Base-by-base conservation (phyloP, 768 basidiomycete species). In the Strobilomyces dryophilus region DNA sequence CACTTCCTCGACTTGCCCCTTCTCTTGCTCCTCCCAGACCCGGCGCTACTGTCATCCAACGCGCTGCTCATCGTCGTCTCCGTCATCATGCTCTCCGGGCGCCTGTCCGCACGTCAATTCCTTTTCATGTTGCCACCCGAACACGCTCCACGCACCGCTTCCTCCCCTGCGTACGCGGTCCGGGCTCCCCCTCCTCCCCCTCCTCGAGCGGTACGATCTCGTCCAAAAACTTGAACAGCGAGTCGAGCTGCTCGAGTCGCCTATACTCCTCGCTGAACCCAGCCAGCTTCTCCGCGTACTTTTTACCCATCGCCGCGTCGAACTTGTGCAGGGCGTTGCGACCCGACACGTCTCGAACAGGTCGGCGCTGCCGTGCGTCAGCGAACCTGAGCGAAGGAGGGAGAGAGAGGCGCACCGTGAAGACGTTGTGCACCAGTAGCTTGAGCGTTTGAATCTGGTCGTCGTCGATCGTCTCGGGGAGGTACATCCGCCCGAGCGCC, bases 321-420 rank as follows among this genome's bases (percentile, higher is more conserved):
- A 95, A 94, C 55, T 83, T 84, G 21, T 69, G 72, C 45, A 95
- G 74, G 0, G 91, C 84, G 54, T 86, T 93, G 39, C 80, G 82
- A 32, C 32, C 32, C 32, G 12, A 12, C 11, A 5, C 31, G 31
- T 32, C 31, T 32, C 31, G 31, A 32, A 32, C 11, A 5, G 31
- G 31, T 32, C 31, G 31, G 31, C 32, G 32, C 32, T 32, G 32
- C 12, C 8, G 32, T 11, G 17, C 1, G 11, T 5, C 32, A 32
- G 12, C 8, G 32, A 6, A 6, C 9, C 7, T 32, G 31, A 11
- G 14, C 14, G 5, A 17, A 36, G 35, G 14, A 11, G 14, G 1
- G 36, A 18, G 14, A 18, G 14, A 18, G 29, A 21, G 24, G 2
- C 51, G 7, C 9, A 66, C 64, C 7, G 53, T 56, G 29, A 61